phyloP scores from a whole-genome alignment of 257 asterid species.

The Verbascum thapsus region DNA sequence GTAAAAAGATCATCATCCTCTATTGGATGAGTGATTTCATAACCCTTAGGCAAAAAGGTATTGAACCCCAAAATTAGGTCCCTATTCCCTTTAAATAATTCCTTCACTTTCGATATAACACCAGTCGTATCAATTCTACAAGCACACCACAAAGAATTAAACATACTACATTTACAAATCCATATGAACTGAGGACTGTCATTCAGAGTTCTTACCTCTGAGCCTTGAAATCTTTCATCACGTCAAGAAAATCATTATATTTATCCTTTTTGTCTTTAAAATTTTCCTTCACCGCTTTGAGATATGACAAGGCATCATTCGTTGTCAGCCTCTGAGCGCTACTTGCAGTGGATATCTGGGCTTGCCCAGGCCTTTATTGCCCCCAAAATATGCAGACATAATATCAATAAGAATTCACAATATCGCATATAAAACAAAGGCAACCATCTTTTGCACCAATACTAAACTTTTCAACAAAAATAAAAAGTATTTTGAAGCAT shows the following conservation, averaged over 20 bases:
- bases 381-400: conserved; percentile 19
- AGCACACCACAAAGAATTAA: conserved; percentile 3
- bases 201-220: conserved; percentile 75
- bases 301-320: conserved; percentile 64
- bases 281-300: conserved; percentile 60
- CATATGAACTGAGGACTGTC: conserved; percentile 11
- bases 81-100: conserved; percentile 57
- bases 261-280: conserved; percentile 59
- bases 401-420: not conserved
- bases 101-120: conserved; percentile 61
- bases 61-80: conserved; percentile 71
- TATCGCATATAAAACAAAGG: not conserved
- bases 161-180: not conserved
- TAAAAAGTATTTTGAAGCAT: too few species aligned
- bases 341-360: conserved; percentile 57
- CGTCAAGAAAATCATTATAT: conserved; percentile 66
- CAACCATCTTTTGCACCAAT: too few species aligned
- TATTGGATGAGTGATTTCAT: conserved; percentile 46
- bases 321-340: conserved; percentile 51
- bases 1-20: conserved; percentile 52
- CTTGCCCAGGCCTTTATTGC: conserved; percentile 49
- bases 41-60: conserved; percentile 68
- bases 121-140: conserved; percentile 53
- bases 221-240: conserved; percentile 77
- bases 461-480: too few species aligned